Evolutionary conservation across 768 basidiomycete species (phyloP), one percentile per base, ranked within the genome.

Genomic region (Lactarius deliciosus): DNA sequence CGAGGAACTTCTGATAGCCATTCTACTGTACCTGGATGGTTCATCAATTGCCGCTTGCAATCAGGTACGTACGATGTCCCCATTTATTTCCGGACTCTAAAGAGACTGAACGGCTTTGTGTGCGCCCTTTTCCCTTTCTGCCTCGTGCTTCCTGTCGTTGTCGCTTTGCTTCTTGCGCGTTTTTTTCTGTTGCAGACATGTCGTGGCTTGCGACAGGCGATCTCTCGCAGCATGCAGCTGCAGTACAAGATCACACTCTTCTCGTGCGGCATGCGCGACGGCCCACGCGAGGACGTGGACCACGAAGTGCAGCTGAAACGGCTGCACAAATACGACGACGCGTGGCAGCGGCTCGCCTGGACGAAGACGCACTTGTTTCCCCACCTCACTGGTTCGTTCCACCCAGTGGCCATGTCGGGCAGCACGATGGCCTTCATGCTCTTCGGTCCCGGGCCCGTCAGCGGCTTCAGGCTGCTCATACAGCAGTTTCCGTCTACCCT

Each of bases 1-100:
- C 16, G 53, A 62, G 54, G 61, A 62, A n/a, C 61, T 62, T 5
- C 36, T 40, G 5, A 32, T 62, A 7, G 61, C 38, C 38, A 62
- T 62, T 25, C 61, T 62, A 1, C 10, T 22, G 25, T 55, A 9
- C 36, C 53, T 62, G 10, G 61, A 62, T 41, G 61, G 22, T 0
- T 45, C 53, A 0, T 62, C 61, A 20, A 62, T 62, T 15, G 20
- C 53, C 38, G 22, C 38, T 5, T 62, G 61, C 53, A 62, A 45
- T 41, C 53, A 62, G 38, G 61, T 62, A 55, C 38, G 61, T 62
- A 55, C 28, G 18, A 22, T 20, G 25, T 28, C 54, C 54, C 1
- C 54, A 9, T 25, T 13, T 22, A 25, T 30, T 25, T 22, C 53
- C 25, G 50, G 5, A 1, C 40, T 40, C 15, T 16, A n/a, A n/a